Evolutionary conservation across 1,139 yeast species (phyloP).

Genomic region (Yamadazyma membranifaciens): DNA sequence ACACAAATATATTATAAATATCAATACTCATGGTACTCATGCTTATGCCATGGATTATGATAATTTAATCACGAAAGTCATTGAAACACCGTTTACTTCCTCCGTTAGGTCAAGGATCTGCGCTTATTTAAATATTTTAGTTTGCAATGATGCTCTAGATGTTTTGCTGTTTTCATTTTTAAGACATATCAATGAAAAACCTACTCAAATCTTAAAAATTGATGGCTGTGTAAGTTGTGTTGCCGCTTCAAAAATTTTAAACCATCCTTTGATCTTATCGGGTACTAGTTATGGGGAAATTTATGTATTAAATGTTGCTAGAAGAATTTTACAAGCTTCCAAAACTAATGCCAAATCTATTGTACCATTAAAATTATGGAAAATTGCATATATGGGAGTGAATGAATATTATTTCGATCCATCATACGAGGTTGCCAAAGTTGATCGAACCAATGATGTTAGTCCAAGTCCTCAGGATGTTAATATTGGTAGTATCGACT

Average conservation of each 20-base stretch:
- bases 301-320: slow-evolving; percentile 31
- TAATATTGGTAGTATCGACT: slow-evolving; percentile 51
- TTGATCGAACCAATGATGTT: slow-evolving; percentile 28
- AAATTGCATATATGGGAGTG: slow-evolving; percentile 19
- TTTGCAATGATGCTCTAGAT: slow-evolving; percentile 29
- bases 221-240: slow-evolving; percentile 31
- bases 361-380: slow-evolving; percentile 39
- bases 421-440: slow-evolving; percentile 25
- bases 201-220: slow-evolving; percentile 27
- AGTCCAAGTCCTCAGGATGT: slow-evolving; percentile 54
- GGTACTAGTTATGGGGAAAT: slow-evolving; percentile 66
- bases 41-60: slow-evolving; percentile 38
- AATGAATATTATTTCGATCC: slow-evolving; percentile 21
- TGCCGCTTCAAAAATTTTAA: slow-evolving; percentile 31
- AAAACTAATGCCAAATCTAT: slow-evolving; percentile 31
- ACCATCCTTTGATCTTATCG: slow-evolving; percentile 61
- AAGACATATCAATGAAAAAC: slow-evolving; percentile 37
- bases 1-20: slow-evolving; percentile 34
- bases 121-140: slow-evolving; percentile 22
- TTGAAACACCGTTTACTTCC: slow-evolving; percentile 20
- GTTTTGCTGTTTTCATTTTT: slow-evolving; percentile 27
- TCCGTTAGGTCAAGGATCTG: slow-evolving; percentile 30
- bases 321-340: slow-evolving; percentile 35
- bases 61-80: slow-evolving; percentile 36
- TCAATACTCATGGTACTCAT: slow-evolving; percentile 51